A percentile compares a stretch with the other conserved stretches of the same genome.
Evolutionary conservation across 1,139 yeast genomes (phyloP).

Genomic region (Diutina ranongensis): DNA sequence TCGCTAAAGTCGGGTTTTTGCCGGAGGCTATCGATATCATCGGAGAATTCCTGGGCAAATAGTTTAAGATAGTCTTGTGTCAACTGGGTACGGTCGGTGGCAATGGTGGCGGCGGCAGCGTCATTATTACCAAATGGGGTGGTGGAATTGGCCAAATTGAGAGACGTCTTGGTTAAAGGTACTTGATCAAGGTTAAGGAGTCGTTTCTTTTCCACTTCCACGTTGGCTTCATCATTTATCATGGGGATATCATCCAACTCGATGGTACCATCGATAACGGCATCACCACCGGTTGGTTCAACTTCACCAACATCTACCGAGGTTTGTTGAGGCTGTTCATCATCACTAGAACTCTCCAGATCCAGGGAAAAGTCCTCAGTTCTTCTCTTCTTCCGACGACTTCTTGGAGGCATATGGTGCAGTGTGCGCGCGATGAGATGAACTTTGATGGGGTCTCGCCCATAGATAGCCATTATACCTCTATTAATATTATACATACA

Average conservation of each 20-base stretch:
- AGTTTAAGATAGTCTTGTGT: slow-evolving; percentile 42
- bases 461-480: neutral
- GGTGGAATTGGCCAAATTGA: slow-evolving; percentile 6
- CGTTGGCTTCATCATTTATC: neutral
- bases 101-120: slow-evolving; percentile 14
- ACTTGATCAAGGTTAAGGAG: neutral
- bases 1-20: slow-evolving; percentile 52
- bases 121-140: slow-evolving; percentile 10
- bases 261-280: slow-evolving; percentile 9
- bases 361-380: slow-evolving; percentile 45
- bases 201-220: slow-evolving; percentile 7
- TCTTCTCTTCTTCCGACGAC: slow-evolving; percentile 59
- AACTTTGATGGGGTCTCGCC: too few species aligned
- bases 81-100: slow-evolving; percentile 26
- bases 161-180: neutral
- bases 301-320: slow-evolving; percentile 12
- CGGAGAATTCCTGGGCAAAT: slow-evolving; percentile 49
- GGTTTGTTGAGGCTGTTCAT: slow-evolving; percentile 13
- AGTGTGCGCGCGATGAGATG: neutral
- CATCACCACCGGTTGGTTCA: slow-evolving; percentile 11
- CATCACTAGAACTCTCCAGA: slow-evolving; percentile 36
- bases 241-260: neutral
- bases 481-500: neutral
- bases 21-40: slow-evolving; percentile 53
- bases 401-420: slow-evolving; percentile 3